Percentiles rank a stretch among this genome's conserved stretches.
phyloP scores from a whole-genome alignment of 805 yeast species.

The Sporopachydermia quercuum region DNA sequence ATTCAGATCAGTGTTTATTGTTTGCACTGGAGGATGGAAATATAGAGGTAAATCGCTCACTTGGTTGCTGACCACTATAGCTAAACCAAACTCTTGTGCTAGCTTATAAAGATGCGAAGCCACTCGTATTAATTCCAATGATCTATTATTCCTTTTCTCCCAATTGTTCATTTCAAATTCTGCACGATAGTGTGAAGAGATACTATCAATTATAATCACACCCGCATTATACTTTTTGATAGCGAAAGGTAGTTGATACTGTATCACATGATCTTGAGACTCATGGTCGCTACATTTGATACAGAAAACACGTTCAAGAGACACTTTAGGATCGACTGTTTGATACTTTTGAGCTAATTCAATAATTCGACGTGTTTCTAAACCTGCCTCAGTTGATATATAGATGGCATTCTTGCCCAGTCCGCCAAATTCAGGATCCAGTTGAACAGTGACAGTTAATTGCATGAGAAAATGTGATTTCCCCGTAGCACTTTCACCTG shows the following conservation, averaged over 20 bases:
- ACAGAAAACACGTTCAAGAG: constrained; percentile 28
- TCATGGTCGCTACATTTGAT: constrained; percentile 54
- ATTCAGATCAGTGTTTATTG: no score
- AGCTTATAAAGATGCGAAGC: constrained; percentile 33
- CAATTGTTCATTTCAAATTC: constrained; percentile 34
- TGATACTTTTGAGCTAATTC: constrained; percentile 15
- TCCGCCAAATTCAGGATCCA: constrained; percentile 33
- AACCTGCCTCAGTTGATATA: constrained; percentile 62
- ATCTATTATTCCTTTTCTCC: constrained; percentile 26
- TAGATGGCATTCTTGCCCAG: constrained; percentile 39
- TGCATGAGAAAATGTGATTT: constrained; percentile 72
- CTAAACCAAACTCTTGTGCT: constrained; percentile 33
- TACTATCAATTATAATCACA: constrained; percentile 62
- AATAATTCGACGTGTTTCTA: constrained; percentile 45
- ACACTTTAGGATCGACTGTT: constrained; percentile 16
- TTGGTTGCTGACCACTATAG: constrained; percentile 66
- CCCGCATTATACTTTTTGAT: constrained; percentile 21
- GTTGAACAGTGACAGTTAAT: constrained; percentile 42
- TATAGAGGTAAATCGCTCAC: no score
- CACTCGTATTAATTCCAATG: constrained; percentile 22
- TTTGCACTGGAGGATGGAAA: no score
- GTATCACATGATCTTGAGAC: constrained; percentile 56
- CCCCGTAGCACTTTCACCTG: constrained; percentile 78
- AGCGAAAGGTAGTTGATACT: constrained; percentile 52
- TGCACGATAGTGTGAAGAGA: constrained; percentile 62